These are phyloP conservation scores for Hypoxylon fuscum DNA, from an alignment of 495 filamentous ascomycete species.

Conservation along the genomic window DNA sequence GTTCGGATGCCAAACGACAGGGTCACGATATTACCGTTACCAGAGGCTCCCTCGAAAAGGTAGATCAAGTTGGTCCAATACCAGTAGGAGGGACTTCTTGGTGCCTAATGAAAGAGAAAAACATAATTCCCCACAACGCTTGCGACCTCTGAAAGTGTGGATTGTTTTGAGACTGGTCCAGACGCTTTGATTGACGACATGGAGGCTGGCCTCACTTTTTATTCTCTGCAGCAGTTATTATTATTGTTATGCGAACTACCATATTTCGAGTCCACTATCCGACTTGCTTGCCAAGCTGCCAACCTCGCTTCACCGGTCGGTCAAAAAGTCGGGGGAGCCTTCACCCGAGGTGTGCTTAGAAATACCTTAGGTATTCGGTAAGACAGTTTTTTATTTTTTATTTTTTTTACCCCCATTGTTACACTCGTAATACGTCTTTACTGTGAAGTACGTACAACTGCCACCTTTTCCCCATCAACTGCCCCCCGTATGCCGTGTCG, in stretches of 20 bases:
- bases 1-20: constrained; percentile 30
- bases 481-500: constrained; percentile 16
- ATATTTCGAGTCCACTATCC: background rate
- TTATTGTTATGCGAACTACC: constrained; percentile 21
- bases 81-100: constrained; percentile 20
- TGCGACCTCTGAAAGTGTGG: constrained; percentile 26
- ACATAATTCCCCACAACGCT: constrained; percentile 29
- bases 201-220: constrained; percentile 3
- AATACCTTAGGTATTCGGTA: constrained; percentile 11
- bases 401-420: constrained; percentile 11
- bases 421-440: constrained; percentile 11
- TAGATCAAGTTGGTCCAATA: constrained; percentile 33
- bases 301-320: constrained; percentile 13
- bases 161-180: constrained; percentile 35
- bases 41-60: constrained; percentile 23
- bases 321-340: constrained; percentile 6
- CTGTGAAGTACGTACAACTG: background rate
- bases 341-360: constrained; percentile 26
- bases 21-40: constrained; percentile 34
- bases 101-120: constrained; percentile 27
- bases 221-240: constrained; percentile 1
- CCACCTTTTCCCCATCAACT: too few species aligned
- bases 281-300: constrained; percentile 3
- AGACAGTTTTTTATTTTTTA: too few species aligned
- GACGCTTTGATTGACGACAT: constrained; percentile 32